phyloP scores from a whole-genome alignment of 2,329 filamentous ascomycete genomes.

The Monilinia polystroma region DNA sequence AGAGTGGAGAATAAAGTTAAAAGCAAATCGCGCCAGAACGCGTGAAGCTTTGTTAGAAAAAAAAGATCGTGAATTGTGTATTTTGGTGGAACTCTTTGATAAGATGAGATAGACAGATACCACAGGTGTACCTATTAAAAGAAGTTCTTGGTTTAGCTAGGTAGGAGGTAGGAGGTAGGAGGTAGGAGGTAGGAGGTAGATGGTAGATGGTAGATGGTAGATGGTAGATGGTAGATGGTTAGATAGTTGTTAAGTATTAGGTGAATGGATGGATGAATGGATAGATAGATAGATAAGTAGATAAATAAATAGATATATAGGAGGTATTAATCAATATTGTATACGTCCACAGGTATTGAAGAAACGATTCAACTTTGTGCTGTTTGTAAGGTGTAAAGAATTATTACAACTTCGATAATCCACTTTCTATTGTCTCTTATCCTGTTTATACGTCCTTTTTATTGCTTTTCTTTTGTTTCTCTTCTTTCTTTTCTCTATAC shows the following conservation, averaged over 20 bases:
- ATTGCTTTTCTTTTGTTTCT: not conserved
- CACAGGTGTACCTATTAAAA: not conserved
- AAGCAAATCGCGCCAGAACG: constrained; percentile 18
- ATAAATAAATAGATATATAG: no score
- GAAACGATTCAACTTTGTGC: no score
- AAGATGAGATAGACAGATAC: not conserved
- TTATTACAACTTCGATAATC: no score
- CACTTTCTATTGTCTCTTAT: not conserved
- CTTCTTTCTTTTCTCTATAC: not conserved
- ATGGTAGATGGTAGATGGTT: no score
- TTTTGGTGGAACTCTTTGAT: not conserved
- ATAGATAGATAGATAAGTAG: no score
- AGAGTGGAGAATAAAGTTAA: not conserved
- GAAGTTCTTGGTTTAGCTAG: not conserved
- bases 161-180: no score
- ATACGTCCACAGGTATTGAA: no score
- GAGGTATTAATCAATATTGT: not conserved
- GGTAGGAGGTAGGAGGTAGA: no score
- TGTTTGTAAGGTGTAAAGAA: no score
- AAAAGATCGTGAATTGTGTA: not conserved
- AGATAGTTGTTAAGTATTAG: no score
- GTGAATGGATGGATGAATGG: no score
- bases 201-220: no score
- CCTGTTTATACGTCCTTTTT: not conserved
- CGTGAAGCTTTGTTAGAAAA: constrained; percentile 10